Evolutionary conservation across 2,329 filamentous ascomycete genomes (phyloP).

Genomic region (Davidsoniella neocaledoniae): DNA sequence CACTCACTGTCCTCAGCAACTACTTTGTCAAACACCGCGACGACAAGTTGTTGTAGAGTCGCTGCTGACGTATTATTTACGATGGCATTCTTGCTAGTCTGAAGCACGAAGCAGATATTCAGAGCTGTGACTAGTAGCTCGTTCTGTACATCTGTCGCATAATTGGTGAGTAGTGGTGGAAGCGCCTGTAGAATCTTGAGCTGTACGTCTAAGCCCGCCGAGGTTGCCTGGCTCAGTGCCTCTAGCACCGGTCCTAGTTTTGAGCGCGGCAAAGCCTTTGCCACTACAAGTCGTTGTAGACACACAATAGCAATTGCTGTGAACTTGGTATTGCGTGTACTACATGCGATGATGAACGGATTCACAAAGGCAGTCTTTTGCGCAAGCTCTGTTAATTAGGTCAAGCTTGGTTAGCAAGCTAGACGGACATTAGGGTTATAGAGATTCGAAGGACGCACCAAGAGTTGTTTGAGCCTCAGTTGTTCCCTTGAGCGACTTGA

Average conservation of each 20-base stretch:
- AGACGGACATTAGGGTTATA: constrained; percentile 13
- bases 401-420: background rate
- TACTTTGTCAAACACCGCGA: constrained; percentile 86
- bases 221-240: constrained; percentile 72
- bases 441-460: constrained; percentile 29
- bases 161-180: constrained; percentile 80
- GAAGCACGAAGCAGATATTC: constrained; percentile 81
- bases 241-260: constrained; percentile 76
- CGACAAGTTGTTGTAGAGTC: constrained; percentile 87
- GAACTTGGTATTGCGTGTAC: constrained; percentile 78
- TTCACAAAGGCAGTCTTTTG: constrained; percentile 72
- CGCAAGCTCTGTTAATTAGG: constrained; percentile 49
- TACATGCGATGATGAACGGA: constrained; percentile 85
- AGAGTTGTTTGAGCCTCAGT: constrained; percentile 62
- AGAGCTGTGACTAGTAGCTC: constrained; percentile 67
- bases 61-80: constrained; percentile 93
- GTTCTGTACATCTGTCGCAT: constrained; percentile 62
- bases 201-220: constrained; percentile 70
- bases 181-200: constrained; percentile 89
- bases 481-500: constrained; percentile 57
- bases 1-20: constrained; percentile 58
- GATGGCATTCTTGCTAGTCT: constrained; percentile 80
- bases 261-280: constrained; percentile 59
- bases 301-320: constrained; percentile 76
- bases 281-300: constrained; percentile 73